Percentiles rank a stretch among this genome's conserved stretches.
phyloP scores from a whole-genome alignment of 148 eudicot species.

The Spergularia marina region DNA sequence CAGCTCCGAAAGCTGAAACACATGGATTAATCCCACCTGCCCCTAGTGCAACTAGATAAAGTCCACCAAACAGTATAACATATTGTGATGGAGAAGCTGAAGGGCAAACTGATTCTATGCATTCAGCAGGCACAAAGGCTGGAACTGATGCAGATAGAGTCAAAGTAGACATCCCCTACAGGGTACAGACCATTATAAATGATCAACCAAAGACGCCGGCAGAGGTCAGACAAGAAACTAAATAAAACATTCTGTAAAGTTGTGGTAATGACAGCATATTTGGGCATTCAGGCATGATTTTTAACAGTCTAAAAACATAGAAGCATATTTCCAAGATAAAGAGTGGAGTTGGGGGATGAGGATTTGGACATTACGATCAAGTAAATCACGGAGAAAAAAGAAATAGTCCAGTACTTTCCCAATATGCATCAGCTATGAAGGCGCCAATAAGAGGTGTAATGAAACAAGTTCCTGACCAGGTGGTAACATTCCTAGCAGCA shows the following conservation, averaged over 20 bases:
- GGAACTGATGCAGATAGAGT: conserved; percentile 54
- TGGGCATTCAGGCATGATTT: too few species aligned
- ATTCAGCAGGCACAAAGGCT: conserved; percentile 31
- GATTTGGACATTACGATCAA: conserved; percentile 47
- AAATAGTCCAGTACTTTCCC: conserved; percentile 91
- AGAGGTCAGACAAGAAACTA: too few species aligned
- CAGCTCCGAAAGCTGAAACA: conserved; percentile 56
- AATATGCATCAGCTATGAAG: conserved; percentile 74
- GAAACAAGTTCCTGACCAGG: conserved; percentile 82
- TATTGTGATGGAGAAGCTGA: conserved; percentile 44
- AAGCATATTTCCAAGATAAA: too few species aligned
- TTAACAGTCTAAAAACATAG: not conserved
- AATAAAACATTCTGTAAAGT: too few species aligned
- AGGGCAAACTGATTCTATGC: conserved; percentile 36
- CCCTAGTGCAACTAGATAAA: conserved; percentile 49
- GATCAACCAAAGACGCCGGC: too few species aligned
- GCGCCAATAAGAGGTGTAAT: conserved; percentile 82
- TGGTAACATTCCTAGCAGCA: conserved; percentile 78
- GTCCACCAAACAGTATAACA: conserved; percentile 39
- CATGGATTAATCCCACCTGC: conserved; percentile 56
- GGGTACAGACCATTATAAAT: too few species aligned
- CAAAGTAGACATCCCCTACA: conserved; percentile 41
- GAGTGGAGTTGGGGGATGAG: too few species aligned
- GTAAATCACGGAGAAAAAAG: conserved; percentile 63
- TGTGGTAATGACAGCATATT: too few species aligned